Percentiles rank a stretch among this genome's conserved stretches.
Conservation (phyloP, 257 asterid species). For the Striga asiatica region DNA sequence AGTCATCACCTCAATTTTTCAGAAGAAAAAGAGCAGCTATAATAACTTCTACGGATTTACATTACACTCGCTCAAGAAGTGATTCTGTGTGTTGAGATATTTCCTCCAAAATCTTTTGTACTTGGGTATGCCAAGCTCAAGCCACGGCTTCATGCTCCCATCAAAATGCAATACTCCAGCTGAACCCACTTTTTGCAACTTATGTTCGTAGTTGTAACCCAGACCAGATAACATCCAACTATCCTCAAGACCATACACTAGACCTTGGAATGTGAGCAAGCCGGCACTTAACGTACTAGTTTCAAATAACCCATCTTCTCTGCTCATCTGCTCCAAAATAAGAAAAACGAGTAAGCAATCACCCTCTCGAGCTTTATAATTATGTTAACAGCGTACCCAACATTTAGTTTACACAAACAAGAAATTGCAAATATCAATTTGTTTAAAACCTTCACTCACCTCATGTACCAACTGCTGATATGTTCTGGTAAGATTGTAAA, state of each 20-base stretch:
- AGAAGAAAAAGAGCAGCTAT: slow-evolving; percentile 18
- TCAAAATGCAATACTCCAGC: slow-evolving; percentile 81
- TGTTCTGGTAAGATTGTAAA: slow-evolving; percentile 42
- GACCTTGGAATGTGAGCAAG: slow-evolving; percentile 63
- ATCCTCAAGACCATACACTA: slow-evolving; percentile 56
- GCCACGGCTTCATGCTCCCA: slow-evolving; percentile 99
- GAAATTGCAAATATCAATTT: slow-evolving; percentile 1
- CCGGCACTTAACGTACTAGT: slow-evolving; percentile 49
- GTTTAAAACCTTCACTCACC: slow-evolving; percentile 45
- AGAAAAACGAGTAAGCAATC: slow-evolving; percentile 7
- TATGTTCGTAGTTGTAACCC: slow-evolving; percentile 63
- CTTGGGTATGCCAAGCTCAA: slow-evolving; percentile 72
- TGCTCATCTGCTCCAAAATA: slow-evolving; percentile 32
- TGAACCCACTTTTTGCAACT: slow-evolving; percentile 28
- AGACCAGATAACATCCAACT: slow-evolving; percentile 77
- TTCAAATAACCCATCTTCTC: slow-evolving; percentile 35
- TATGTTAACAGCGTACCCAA: no score
- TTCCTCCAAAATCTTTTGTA: slow-evolving; percentile 69
- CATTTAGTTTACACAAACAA: no score
- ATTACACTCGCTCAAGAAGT: slow-evolving; percentile 57
- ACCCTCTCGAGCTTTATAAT: no score
- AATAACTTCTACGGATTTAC: slow-evolving; percentile 39
- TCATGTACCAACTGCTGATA: slow-evolving; percentile 51
- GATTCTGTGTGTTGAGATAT: slow-evolving; percentile 52
- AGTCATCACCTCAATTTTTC: slow-evolving; percentile 18